Base-by-base conservation (phyloP, 768 basidiomycete species). In the Panaeolus papilionaceus region DNA sequence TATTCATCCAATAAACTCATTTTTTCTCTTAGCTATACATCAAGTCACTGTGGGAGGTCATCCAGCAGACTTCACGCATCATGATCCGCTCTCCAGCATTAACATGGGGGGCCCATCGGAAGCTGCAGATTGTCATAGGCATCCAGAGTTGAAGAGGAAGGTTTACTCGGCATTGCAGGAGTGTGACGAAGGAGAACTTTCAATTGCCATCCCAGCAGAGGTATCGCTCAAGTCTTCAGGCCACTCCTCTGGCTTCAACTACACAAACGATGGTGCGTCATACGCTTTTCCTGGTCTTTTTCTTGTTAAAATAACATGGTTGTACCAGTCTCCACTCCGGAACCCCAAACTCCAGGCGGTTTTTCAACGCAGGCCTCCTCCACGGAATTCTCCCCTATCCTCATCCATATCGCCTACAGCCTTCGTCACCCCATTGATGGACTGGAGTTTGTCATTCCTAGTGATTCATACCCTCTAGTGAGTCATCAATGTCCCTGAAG, bases 121-220 rank as follows among this genome's bases (percentile, higher is more conserved):
- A 70, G 83, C 88, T 11, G 85, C 86, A 71, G 94, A 98, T 76
- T 90, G 92, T 67, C 94, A 96, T 74, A 86, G 88, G 65, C 95
- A 97, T 79, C 94, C 95, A 6, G 98, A 98, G 75, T 83, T 96
- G 67, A 99, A 98, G 83, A 86, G 98, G 67, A 92, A 91, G 80
- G 78, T 98, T 45, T 99, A 96, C 81, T 88, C 94, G 0, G 94
- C 97, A 0, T 83, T 96, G 63, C 88, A 94, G 68, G 98, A 99
- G 74, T 87, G 89, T 49, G 95, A 97, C 71, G 95, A 98, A 76
- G 98, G 97, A 67, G 98, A 99, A 78, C 77, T 99, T 38, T 94
- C 95, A 5, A 94, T 99, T 72, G 87, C 90, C 11, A 89, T 99
- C 68, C 93, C 93, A 9, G 84, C 83, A 72, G 91, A 92, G 67